phyloP scores from a whole-genome alignment of 2,329 filamentous ascomycete genomes.

The Penicillium sp. region DNA sequence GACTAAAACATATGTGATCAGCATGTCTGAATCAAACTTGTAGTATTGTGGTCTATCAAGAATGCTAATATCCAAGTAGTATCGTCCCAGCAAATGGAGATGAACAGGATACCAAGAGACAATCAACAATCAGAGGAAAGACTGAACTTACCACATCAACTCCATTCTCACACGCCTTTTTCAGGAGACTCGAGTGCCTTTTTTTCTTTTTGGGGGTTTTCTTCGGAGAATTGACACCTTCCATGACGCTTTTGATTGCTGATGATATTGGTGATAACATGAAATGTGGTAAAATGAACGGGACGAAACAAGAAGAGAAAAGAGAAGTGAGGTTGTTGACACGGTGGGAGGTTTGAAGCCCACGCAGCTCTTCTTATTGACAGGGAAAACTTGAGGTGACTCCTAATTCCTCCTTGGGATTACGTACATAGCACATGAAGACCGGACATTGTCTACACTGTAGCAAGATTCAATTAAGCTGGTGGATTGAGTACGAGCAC shows the following conservation, averaged over 20 bases:
- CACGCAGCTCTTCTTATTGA: background rate
- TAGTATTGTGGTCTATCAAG: too few species aligned
- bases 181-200: background rate
- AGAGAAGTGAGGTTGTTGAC: background rate
- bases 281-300: background rate
- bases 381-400: background rate
- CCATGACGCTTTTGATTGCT: background rate
- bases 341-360: background rate
- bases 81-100: too few species aligned
- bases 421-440: background rate
- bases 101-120: too few species aligned
- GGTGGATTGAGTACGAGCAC: too few species aligned
- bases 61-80: too few species aligned
- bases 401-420: background rate
- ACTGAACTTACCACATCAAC: background rate
- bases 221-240: background rate
- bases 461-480: too few species aligned
- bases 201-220: background rate
- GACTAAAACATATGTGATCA: background rate
- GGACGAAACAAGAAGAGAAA: background rate
- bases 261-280: background rate
- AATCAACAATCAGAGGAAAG: too few species aligned
- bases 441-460: background rate
- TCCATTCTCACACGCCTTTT: background rate
- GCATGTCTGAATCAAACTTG: too few species aligned